A percentile compares a stretch with the other conserved stretches of the same genome.
These are phyloP conservation scores for Lophium mytilinum DNA, from an alignment of 495 filamentous ascomycete species.

Conservation along the genomic window DNA sequence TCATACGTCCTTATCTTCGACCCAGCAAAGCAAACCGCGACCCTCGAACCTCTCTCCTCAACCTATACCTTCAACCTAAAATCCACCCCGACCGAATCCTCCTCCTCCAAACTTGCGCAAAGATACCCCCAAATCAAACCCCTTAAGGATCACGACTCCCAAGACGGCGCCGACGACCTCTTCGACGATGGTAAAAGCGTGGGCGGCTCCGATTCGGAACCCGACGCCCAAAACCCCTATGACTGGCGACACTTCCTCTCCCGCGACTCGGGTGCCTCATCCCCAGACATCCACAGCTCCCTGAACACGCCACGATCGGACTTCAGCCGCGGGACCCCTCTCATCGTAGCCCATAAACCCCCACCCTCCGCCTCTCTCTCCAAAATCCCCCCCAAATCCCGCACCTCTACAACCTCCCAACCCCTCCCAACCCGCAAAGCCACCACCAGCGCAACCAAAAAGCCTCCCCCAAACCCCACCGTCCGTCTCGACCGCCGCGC, in stretches of 20 bases:
- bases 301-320: slow-evolving; percentile 13
- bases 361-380: background rate
- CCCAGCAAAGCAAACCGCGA: slow-evolving; percentile 41
- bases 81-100: slow-evolving; percentile 31
- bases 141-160: slow-evolving; percentile 14
- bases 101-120: slow-evolving; percentile 17
- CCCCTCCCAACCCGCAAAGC: background rate
- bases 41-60: slow-evolving; percentile 44
- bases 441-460: background rate
- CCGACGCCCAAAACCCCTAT: slow-evolving; percentile 49
- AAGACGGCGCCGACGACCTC: slow-evolving; percentile 30
- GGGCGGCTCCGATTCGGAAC: slow-evolving; percentile 35
- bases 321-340: background rate
- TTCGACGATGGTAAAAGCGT: slow-evolving; percentile 27
- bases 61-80: slow-evolving; percentile 52
- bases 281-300: slow-evolving; percentile 35
- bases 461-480: slow-evolving; percentile 7
- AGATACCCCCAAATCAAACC: slow-evolving; percentile 33
- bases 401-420: slow-evolving; percentile 2
- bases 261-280: slow-evolving; percentile 34
- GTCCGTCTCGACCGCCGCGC: slow-evolving; percentile 26
- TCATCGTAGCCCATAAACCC: slow-evolving; percentile 4
- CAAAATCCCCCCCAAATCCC: background rate
- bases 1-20: slow-evolving; percentile 48
- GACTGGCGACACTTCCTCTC: slow-evolving; percentile 53